Base-by-base conservation (phyloP, 2,329 filamentous ascomycete genomes). In the Fusarium goolgardi region DNA sequence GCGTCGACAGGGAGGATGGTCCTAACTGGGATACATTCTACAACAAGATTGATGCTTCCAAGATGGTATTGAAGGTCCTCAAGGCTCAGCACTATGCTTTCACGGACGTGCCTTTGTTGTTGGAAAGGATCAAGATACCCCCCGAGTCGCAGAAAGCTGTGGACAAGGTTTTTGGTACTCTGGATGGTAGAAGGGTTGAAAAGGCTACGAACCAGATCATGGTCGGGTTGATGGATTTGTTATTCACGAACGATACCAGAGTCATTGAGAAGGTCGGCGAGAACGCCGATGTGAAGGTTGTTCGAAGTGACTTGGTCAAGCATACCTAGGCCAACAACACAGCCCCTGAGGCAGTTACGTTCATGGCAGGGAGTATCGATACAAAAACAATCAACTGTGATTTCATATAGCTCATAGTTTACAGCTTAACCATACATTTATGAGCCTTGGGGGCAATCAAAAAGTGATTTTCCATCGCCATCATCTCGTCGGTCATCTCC, bases 381-480 rank as follows among this genome's bases (percentile, higher is more conserved):
- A 27, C 8, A 27, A 8, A 10, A 3, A 27, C 10, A 27, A 27
- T 3, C 25, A 10, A 27, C 10, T 27, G 25, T 27, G 8, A 27
- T 27, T n/a, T 2, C 4, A n/a, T 11, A n/a, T n/a, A 32, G 1
- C 5, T 6, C 13, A 9, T 3, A 23, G 6, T 20, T 12, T 31
- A 20, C 0, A 40, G 1, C 2, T 45, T 34, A 0, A 61, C 20
- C 4, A 40, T 8, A 7, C 58, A 61, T 2, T 16, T 13, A 3
- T 61, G 55, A 5, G 25, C 56, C 12, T 53, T 61, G 0, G 58
- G 58, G 0, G 29, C 34, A 16, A 61, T 61, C 10, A 61, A 6
- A 9, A 61, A 61, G n/a, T 43, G 35, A 1, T 61, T 61, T 6
- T 60, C 46, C 45, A 61, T 53, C 23, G 37, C 61, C 68, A 71